Conservation (phyloP, 257 asterid genomes). For the Verbascum thapsus region DNA sequence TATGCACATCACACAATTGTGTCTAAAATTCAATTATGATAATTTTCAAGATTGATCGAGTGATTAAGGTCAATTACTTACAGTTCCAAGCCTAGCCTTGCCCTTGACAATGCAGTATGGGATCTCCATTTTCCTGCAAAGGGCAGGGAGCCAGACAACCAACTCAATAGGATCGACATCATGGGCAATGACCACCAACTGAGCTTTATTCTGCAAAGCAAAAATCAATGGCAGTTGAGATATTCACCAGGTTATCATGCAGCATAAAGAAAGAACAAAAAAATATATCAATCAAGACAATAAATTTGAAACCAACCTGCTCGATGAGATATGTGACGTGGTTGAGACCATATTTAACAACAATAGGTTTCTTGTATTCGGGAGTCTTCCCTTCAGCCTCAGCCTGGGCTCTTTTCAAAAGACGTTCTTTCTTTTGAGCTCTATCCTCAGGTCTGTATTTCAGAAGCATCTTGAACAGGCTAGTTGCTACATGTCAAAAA, state of each 20-base stretch:
- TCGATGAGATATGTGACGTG: conserved; percentile 63
- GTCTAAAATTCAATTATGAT: background rate
- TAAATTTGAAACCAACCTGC: conserved; percentile 40
- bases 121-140: conserved; percentile 69
- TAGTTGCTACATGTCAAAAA: conserved; percentile 39
- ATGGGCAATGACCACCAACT: conserved; percentile 63
- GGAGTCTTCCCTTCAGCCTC: conserved; percentile 57
- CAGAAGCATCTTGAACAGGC: conserved; percentile 56
- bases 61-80: conserved; percentile 26
- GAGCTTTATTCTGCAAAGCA: conserved; percentile 60
- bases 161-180: conserved; percentile 68
- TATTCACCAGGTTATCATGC: no score
- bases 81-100: conserved; percentile 62
- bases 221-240: background rate
- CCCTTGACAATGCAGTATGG: conserved; percentile 70
- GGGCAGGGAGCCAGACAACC: conserved; percentile 70
- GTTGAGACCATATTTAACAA: conserved; percentile 62
- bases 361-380: conserved; percentile 54
- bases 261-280: background rate
- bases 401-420: conserved; percentile 62
- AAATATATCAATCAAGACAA: background rate
- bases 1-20: background rate
- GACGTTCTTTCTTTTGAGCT: conserved; percentile 60
- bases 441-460: conserved; percentile 64
- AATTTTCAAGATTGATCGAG: no score